Percentiles rank a stretch among this genome's conserved stretches.
Evolutionary conservation across 495 filamentous ascomycete genomes (phyloP).

Genomic region (Aspergillus conjunctus): DNA sequence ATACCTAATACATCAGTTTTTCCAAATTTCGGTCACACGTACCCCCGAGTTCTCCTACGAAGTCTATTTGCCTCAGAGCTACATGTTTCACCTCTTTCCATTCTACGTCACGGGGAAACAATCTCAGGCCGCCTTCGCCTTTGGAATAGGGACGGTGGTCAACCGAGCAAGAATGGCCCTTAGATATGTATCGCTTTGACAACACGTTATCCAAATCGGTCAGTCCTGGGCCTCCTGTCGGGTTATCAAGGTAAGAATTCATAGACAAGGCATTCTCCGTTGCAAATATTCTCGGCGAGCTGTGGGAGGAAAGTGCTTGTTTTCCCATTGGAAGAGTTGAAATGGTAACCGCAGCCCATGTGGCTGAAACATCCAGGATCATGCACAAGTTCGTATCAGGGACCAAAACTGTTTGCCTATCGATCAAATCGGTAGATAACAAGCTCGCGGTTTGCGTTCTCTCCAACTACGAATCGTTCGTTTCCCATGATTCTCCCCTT

Average conservation of each 20-base stretch:
- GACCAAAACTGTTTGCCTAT: slow-evolving; percentile 12
- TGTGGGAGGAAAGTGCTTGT: neutral
- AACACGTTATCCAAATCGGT: too few relatives aligned
- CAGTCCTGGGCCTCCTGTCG: too few relatives aligned
- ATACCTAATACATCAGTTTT: too few relatives aligned
- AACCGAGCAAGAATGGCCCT: too few relatives aligned
- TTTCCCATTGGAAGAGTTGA: neutral
- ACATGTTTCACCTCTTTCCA: neutral
- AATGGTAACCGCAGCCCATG: neutral
- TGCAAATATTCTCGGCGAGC: neutral
- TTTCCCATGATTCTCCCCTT: slow-evolving; percentile 62
- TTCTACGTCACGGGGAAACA: neutral
- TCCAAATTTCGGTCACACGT: too few relatives aligned
- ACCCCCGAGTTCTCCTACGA: too few relatives aligned
- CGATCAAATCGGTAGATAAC: slow-evolving; percentile 58
- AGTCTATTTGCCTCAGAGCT: neutral
- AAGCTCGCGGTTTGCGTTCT: slow-evolving; percentile 54
- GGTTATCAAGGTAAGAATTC: neutral
- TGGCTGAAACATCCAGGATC: neutral
- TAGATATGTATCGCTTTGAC: too few relatives aligned
- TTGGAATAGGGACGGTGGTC: too few relatives aligned
- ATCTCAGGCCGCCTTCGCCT: neutral
- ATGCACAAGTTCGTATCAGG: neutral
- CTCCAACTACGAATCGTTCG: slow-evolving; percentile 65
- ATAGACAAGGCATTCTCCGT: neutral